phyloP scores from a whole-genome alignment of 768 basidiomycete genomes.

The Xerocomellus dryophilus region DNA sequence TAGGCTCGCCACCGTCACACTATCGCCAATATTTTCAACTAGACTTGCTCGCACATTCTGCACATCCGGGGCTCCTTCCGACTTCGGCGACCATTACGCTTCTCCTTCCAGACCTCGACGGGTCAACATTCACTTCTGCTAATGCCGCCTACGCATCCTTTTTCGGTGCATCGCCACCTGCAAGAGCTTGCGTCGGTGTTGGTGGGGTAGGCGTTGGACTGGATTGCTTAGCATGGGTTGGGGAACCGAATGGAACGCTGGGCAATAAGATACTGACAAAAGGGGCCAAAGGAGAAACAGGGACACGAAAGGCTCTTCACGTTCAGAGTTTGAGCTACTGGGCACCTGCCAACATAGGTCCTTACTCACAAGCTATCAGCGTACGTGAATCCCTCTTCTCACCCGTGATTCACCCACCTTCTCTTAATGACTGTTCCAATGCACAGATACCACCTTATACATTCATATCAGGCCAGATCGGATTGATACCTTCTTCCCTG shows the following conservation, averaged over 20 bases:
- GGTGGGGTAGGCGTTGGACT: conserved; percentile 59
- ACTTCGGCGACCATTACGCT: conserved; percentile 67
- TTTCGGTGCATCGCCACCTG: conserved; percentile 90
- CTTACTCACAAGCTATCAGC: conserved; percentile 90
- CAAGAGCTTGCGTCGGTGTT: conserved; percentile 90
- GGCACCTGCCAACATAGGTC: conserved; percentile 99
- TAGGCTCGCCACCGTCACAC: neutral
- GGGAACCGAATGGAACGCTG: conserved; percentile 7
- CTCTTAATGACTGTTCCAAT: neutral
- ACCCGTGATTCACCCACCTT: neutral
- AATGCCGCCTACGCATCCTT: conserved; percentile 78
- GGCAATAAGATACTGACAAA: conserved; percentile 11
- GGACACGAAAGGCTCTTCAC: conserved; percentile 69
- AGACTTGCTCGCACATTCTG: conserved; percentile 51
- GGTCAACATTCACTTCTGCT: conserved; percentile 58
- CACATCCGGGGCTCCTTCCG: conserved; percentile 12
- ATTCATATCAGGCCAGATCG: conserved; percentile 96
- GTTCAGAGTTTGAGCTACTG: conserved; percentile 97
- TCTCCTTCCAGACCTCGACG: conserved; percentile 74
- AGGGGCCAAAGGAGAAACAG: conserved; percentile 28
- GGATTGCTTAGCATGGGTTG: conserved; percentile 74
- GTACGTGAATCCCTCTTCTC: conserved; percentile 42
- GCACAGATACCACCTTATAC: conserved; percentile 66
- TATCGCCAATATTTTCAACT: neutral
- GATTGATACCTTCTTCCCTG: conserved; percentile 74